Conservation (phyloP, 805 yeast species). For the Lipomyces spencermartinsiae region DNA sequence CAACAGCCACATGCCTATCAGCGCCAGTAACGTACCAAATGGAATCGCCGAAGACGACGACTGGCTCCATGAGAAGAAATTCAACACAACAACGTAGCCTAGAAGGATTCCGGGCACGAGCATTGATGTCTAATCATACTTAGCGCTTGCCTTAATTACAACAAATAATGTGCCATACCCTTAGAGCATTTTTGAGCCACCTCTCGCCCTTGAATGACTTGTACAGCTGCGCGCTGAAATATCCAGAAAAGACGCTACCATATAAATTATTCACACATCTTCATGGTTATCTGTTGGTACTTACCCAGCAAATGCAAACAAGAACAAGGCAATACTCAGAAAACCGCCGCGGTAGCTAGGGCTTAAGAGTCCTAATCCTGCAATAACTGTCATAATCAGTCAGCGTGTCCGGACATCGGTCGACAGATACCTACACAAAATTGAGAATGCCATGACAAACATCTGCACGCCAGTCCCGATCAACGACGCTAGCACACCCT, state of each 20-base stretch:
- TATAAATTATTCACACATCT: neutral
- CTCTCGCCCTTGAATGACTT: slow-evolving; percentile 57
- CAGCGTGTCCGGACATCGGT: neutral
- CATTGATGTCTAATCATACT: slow-evolving; percentile 40
- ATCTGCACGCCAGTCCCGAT: slow-evolving; percentile 80
- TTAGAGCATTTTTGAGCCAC: slow-evolving; percentile 45
- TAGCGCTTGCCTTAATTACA: neutral
- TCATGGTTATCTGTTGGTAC: neutral
- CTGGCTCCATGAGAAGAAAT: slow-evolving; percentile 75
- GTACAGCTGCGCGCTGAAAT: slow-evolving; percentile 67
- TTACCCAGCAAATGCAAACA: slow-evolving; percentile 69
- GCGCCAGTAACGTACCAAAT: slow-evolving; percentile 69
- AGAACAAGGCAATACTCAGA: slow-evolving; percentile 61
- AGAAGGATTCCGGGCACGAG: slow-evolving; percentile 51
- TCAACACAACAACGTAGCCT: slow-evolving; percentile 59
- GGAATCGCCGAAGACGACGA: slow-evolving; percentile 80
- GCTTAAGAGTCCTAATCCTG: slow-evolving; percentile 60
- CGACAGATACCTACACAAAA: slow-evolving; percentile 41
- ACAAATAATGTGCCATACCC: slow-evolving; percentile 39
- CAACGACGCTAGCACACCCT: slow-evolving; percentile 59
- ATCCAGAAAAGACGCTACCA: slow-evolving; percentile 66
- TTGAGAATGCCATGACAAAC: slow-evolving; percentile 64
- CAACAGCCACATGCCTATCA: slow-evolving; percentile 64
- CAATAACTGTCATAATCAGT: slow-evolving; percentile 51
- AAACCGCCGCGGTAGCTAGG: slow-evolving; percentile 74